A percentile compares a stretch with the other conserved stretches of the same genome.
phyloP scores from a whole-genome alignment of 176 grass and related monocot species.

The Saccharum officinarum region DNA sequence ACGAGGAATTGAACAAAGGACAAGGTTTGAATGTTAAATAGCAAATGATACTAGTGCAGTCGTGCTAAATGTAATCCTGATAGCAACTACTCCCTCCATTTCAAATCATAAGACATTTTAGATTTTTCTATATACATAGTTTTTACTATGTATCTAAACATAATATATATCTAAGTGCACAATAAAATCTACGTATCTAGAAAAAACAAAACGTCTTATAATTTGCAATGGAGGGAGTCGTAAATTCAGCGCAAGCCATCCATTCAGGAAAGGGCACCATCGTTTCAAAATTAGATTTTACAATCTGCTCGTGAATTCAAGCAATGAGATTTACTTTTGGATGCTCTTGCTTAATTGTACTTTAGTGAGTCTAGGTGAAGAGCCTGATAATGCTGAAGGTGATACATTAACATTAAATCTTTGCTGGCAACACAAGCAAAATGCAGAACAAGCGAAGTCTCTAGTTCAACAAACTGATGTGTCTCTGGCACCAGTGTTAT shows the following conservation, averaged over 20 bases:
- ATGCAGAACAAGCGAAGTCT: constrained; percentile 1
- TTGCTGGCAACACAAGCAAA: constrained; percentile 25
- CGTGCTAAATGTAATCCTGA: not conserved
- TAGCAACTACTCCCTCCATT: not conserved
- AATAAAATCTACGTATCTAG: no score
- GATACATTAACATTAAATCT: not conserved
- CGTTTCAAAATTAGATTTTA: not conserved
- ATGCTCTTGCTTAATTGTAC: not conserved
- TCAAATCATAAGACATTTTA: no score
- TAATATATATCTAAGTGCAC: no score
- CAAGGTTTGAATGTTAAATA: constrained; percentile 35
- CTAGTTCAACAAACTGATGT: constrained; percentile 26
- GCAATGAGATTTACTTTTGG: not conserved
- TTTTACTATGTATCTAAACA: no score
- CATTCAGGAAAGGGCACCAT: not conserved
- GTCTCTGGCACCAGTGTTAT: constrained; percentile 9
- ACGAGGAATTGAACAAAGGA: constrained; percentile 39
- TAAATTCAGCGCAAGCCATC: not conserved
- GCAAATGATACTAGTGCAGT: not conserved
- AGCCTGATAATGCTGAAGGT: constrained; percentile 6
- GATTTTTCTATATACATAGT: no score
- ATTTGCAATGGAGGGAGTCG: no score
- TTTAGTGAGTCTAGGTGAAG: not conserved
- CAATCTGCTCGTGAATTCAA: not conserved
- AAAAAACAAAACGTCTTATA: no score